Base-by-base conservation (phyloP, 108 stramenopile species). In the Skeletonema potamos region DNA sequence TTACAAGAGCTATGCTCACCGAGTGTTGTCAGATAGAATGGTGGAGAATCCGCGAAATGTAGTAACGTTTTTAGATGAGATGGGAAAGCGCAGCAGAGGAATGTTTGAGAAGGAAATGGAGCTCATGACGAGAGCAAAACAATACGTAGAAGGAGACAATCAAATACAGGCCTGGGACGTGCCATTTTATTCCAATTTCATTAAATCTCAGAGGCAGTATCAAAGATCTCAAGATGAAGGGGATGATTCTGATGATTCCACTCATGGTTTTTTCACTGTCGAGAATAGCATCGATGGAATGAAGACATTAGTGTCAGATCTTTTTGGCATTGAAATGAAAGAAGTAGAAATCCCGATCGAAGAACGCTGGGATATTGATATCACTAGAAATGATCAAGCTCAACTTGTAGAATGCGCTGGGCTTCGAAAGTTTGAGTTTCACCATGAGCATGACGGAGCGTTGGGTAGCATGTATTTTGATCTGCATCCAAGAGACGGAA, bases 401-500 rank as follows among this genome's bases (percentile, higher is more conserved):
- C 30, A 2, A 20, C 41, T 1, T 56, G 1, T 4, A 61, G 10
- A 24, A n/a, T 44, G 24, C 28, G 30, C 57, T 17, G 73, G 67
- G 4, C 64, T 98, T 33, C 82, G 85, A 2, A 93, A 95, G 58
- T 94, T 92, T 64, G 76, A 66, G 2, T 87, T 96, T 37, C 60
- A 61, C 27, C 70, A 72, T 51, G 89, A 89, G 55, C 64, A 72
- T 8, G 82, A 83, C 26, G 68, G 72, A 2, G 64, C 74, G 26
- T 64, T 97, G 29, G 99, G 97, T 2, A 92, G 87, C 8, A 83
- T 99, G 77, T 99, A 96, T 72, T 66, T 98, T 43, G 99, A 99
- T 73, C 73, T 98, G 62, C 87, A 91, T 78, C 89, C 91, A 12
- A 84, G 97, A 22, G 83, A 86, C 10, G 91, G 91, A 20, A 99